A percentile compares a stretch with the other conserved stretches of the same genome.
phyloP scores from a whole-genome alignment of 306 rosid genomes.

The Quercus bicolor region DNA sequence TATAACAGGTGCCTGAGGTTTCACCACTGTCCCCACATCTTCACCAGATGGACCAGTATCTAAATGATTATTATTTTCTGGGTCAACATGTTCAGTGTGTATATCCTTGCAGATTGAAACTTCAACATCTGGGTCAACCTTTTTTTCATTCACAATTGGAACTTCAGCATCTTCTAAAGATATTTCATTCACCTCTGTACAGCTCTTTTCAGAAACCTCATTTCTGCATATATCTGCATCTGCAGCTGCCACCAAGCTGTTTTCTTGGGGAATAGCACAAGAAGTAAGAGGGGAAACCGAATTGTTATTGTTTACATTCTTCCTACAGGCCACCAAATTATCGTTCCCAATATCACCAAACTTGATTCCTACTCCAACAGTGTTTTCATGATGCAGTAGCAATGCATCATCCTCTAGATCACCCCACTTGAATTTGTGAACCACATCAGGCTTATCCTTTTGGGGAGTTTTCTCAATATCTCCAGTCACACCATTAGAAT shows the following conservation, averaged over 20 bases:
- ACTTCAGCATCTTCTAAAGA: conserved; percentile 35
- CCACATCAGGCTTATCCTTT: conserved; percentile 40
- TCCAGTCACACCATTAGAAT: conserved; percentile 40
- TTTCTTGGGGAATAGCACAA: conserved; percentile 33
- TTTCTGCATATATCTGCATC: conserved; percentile 35
- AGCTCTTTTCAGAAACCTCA: conserved; percentile 27
- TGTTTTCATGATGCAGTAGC: conserved; percentile 44
- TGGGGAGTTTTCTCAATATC: conserved; percentile 34
- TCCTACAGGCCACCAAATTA: conserved; percentile 45
- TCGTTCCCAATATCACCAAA: conserved; percentile 88
- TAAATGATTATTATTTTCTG: conserved; percentile 21
- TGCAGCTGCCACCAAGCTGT: conserved; percentile 19
- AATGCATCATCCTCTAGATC: conserved; percentile 57
- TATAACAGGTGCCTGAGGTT: conserved; percentile 26
- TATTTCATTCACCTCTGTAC: conserved; percentile 31
- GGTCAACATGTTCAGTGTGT: conserved; percentile 31
- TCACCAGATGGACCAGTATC: conserved; percentile 20
- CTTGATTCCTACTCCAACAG: conserved; percentile 68
- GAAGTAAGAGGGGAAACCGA: conserved; percentile 23
- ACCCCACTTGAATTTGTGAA: conserved; percentile 56
- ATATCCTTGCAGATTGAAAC: conserved; percentile 30
- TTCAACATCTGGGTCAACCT: conserved; percentile 34
- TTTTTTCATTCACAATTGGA: conserved; percentile 23
- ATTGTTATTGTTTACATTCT: conserved; percentile 38
- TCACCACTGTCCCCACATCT: conserved; percentile 22